These are phyloP conservation scores for Sporothrix euskadiensis DNA, from an alignment of 2,329 filamentous ascomycete species.

Conservation along the genomic window DNA sequence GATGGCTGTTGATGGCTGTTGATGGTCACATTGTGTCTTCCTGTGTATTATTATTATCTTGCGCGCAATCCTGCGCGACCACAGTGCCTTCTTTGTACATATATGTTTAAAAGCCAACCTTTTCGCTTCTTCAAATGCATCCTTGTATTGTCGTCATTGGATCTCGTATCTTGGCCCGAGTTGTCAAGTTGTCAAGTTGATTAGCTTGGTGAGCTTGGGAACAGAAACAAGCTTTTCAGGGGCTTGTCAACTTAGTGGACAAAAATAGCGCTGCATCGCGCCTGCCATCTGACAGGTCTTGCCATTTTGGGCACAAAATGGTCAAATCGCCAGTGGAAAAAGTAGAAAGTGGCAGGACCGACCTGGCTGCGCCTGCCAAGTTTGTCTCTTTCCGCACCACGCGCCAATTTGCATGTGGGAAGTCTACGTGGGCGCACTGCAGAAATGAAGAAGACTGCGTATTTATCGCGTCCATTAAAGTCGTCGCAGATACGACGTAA, in stretches of 20 bases:
- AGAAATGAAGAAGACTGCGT: background rate
- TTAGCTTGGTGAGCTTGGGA: no score
- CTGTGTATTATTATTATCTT: conserved; percentile 4
- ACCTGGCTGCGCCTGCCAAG: background rate
- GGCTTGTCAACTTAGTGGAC: background rate
- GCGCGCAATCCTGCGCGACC: background rate
- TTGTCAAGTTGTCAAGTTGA: background rate
- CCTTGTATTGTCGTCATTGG: no score
- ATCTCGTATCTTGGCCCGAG: background rate
- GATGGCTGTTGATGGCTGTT: background rate
- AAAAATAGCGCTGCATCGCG: background rate
- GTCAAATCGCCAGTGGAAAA: background rate
- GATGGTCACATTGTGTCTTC: background rate
- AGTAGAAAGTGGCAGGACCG: conserved; percentile 7
- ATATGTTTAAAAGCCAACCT: background rate
- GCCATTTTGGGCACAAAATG: background rate
- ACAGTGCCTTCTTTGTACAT: conserved; percentile 3
- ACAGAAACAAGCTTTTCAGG: background rate
- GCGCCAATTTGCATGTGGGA: background rate
- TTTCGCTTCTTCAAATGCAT: background rate
- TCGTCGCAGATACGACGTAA: background rate
- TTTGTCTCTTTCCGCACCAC: background rate
- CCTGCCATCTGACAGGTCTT: background rate
- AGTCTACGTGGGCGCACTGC: background rate
- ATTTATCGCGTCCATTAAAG: background rate